Evolutionary conservation across 495 filamentous ascomycete genomes (phyloP).

Genomic region (Penicillium bovifimosum): DNA sequence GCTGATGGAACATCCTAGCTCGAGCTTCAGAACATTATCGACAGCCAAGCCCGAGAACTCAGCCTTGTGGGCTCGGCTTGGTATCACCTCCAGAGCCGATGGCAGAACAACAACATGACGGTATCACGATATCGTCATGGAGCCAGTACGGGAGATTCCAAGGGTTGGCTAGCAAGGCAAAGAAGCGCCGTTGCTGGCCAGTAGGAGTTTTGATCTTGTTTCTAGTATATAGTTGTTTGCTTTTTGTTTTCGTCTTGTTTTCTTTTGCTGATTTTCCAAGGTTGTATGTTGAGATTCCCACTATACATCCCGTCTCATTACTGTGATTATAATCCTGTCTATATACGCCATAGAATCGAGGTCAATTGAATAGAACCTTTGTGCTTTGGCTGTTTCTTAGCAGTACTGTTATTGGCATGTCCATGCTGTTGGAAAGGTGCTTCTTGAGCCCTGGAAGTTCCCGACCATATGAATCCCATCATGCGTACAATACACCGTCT

Average conservation of each 20-base stretch:
- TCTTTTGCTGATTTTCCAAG: neutral
- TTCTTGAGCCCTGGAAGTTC: no score
- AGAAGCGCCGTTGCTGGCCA: conserved; percentile 59
- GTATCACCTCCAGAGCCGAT: conserved; percentile 78
- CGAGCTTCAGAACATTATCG: conserved; percentile 59
- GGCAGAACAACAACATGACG: conserved; percentile 85
- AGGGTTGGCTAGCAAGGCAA: conserved; percentile 91
- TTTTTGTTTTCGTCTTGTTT: neutral
- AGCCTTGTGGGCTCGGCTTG: conserved; percentile 81
- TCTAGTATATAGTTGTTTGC: neutral
- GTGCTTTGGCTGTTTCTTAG: neutral
- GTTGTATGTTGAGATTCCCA: conserved; percentile 5
- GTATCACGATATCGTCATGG: conserved; percentile 42
- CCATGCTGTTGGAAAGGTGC: neutral
- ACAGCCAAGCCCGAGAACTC: conserved; percentile 70
- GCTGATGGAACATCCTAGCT: conserved; percentile 31
- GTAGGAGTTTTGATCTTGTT: conserved; percentile 7
- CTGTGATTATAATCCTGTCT: conserved; percentile 2
- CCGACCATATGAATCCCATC: no score
- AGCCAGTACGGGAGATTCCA: conserved; percentile 65
- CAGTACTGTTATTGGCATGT: neutral
- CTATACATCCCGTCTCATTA: conserved; percentile 7
- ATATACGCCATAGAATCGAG: conserved; percentile 3
- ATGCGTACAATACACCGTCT: no score
- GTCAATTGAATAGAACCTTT: neutral